Evolutionary conservation across 1,139 yeast genomes (phyloP).

Genomic region (Hansenula sp.): DNA sequence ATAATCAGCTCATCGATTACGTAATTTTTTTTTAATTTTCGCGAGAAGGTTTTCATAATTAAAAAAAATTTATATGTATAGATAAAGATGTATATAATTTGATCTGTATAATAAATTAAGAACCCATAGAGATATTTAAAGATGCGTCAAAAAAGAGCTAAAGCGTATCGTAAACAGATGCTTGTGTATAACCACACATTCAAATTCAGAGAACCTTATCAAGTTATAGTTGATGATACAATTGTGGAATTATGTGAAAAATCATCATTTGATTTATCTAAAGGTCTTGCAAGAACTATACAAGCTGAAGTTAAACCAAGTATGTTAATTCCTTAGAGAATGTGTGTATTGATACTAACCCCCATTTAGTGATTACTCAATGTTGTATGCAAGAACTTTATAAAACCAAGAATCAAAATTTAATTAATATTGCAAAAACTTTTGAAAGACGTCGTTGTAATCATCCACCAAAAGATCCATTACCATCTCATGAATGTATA

Average conservation of each 20-base stretch:
- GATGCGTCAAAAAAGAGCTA: constrained; percentile 97
- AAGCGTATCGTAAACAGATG: constrained; percentile 90
- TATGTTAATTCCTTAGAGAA: not conserved
- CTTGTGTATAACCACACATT: constrained; percentile 77
- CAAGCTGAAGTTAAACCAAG: constrained; percentile 82
- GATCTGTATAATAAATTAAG: too few relatives aligned
- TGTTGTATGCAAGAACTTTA: constrained; percentile 90
- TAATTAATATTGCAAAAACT: constrained; percentile 72
- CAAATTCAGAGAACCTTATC: constrained; percentile 92
- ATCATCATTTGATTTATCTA: constrained; percentile 65
- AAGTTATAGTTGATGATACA: constrained; percentile 79
- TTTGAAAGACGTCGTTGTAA: constrained; percentile 79
- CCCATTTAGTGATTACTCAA: constrained; percentile 70
- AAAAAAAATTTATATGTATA: not conserved
- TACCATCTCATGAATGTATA: constrained; percentile 73
- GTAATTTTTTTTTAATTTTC: not conserved
- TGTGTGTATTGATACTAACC: constrained; percentile 15
- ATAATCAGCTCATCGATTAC: not conserved
- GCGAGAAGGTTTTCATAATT: too few relatives aligned
- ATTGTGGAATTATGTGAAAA: constrained; percentile 61
- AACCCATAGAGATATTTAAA: constrained; percentile 6
- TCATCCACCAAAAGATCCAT: constrained; percentile 56
- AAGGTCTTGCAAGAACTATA: constrained; percentile 76
- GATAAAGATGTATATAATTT: too few relatives aligned
- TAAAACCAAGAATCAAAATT: constrained; percentile 61